Base-by-base conservation (phyloP, 495 filamentous ascomycete species). In the Xylaria palmicola region DNA sequence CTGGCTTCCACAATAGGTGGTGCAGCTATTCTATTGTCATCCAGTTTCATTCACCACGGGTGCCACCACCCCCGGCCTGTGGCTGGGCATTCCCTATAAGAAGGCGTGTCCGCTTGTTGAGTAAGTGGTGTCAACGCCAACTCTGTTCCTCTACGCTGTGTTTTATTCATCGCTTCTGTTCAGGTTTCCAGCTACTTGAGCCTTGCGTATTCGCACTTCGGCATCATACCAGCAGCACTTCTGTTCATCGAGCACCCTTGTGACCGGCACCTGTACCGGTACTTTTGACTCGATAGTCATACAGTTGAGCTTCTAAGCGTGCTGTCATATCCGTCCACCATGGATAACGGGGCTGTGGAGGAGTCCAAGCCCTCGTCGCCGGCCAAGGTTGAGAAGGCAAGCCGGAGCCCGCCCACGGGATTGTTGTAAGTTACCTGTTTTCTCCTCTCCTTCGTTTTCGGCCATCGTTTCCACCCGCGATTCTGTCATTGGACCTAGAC, bases 281-380 rank as follows among this genome's bases (percentile, higher is more conserved):
- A 36, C 3, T 3, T 51, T 9, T 8, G 37, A 15, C 17, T 26
- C 12, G 3, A n/a, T 29, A n/a, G 37, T 36, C 29, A 8, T 26
- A n/a, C 39, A 60, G 26, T 19, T 8, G 36, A 32, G 1, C 27
- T 22, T 2, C 36, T 22, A 15, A 40, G 6, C 4, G 15, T 43
- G 24, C 6, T 9, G 27, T 20, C 4, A 29, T 7, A 19, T 22
- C 1, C 34, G 4, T n/a, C 24, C n/a, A 30, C 30, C 4, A 62
- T 62, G 59, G 59, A 62, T n/a, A 55, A 55, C 40, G 32, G 26
- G 41, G 27, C 19, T 26, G 50, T 44, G 22, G 59, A 60, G 20
- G 47, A 52, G 47, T 37, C 20, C 17, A 51, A 43, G 13, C 17
- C 9, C n/a, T 29, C 22, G 19, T 30, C 13, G 40, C 50, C 59